These are phyloP conservation scores for Backusella mclennaniae DNA, from an alignment of 192 early-diverging fungal species.

Conservation along the genomic window DNA sequence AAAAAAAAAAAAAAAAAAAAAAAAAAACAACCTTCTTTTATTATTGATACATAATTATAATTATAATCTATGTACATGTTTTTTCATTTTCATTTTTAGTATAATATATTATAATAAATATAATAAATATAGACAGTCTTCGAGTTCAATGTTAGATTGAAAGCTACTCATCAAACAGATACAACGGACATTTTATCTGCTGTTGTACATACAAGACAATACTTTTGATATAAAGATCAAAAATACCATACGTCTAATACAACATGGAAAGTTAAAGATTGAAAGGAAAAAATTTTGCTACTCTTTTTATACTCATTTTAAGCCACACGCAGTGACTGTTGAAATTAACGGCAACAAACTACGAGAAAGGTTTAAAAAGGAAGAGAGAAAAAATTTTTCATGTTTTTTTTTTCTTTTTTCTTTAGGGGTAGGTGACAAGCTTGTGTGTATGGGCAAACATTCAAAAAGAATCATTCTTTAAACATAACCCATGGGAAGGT, in stretches of 20 bases:
- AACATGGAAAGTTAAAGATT: conserved; percentile 6
- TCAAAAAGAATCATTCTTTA: conserved; percentile 31
- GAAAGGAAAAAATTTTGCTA: background rate
- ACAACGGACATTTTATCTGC: conserved; percentile 10
- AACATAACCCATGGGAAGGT: conserved; percentile 34
- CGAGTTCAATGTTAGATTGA: conserved; percentile 22
- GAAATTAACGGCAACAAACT: background rate
- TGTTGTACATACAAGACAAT: conserved; percentile 2
- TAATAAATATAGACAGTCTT: conserved; percentile 6
- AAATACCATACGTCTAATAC: background rate
- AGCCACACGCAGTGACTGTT: background rate
- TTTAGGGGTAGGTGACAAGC: conserved; percentile 29
- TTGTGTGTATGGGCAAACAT: conserved; percentile 35
- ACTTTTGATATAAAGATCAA: background rate
- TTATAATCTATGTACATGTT: too few relatives aligned
- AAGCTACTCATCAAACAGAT: conserved; percentile 22
- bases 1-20: too few relatives aligned
- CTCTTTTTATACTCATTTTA: background rate
- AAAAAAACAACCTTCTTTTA: too few relatives aligned
- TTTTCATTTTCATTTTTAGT: conserved; percentile 11
- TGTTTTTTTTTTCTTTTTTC: conserved; percentile 1
- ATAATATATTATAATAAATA: background rate
- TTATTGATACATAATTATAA: too few relatives aligned
- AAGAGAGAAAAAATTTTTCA: background rate
- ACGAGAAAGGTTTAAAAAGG: background rate